phyloP scores from a whole-genome alignment of 139 green algal genomes.

The Chlorella vulgaris region DNA sequence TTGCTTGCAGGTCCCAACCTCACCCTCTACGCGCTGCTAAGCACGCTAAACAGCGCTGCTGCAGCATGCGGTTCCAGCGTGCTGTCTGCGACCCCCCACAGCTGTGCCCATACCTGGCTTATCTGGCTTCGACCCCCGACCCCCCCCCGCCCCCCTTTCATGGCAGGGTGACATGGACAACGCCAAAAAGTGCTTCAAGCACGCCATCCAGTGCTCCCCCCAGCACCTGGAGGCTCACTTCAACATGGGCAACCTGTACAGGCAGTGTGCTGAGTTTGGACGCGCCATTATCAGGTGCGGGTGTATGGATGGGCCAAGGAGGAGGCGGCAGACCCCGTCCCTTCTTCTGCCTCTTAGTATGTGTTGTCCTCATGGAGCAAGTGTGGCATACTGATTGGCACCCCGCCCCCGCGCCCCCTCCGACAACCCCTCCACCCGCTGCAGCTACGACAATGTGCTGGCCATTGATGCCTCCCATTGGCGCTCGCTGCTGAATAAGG shows the following conservation, averaged over 20 bases:
- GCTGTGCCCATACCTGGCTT: too few species aligned
- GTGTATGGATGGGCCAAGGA: background rate
- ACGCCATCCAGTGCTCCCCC: constrained; percentile 45
- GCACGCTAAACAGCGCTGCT: too few species aligned
- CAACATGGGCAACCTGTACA: constrained; percentile 66
- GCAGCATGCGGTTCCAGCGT: too few species aligned
- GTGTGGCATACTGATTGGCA: background rate
- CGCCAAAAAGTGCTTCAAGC: constrained; percentile 50
- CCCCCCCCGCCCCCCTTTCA: too few species aligned
- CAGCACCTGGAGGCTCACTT: constrained; percentile 64
- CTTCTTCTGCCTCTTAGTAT: too few species aligned
- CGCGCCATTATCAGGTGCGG: constrained; percentile 45
- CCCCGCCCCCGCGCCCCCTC: background rate
- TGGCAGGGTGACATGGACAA: constrained; percentile 46
- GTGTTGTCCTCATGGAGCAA: too few species aligned
- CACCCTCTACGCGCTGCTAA: too few species aligned
- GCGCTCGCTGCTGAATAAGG: constrained; percentile 67
- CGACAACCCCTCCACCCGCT: background rate
- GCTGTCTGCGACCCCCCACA: too few species aligned
- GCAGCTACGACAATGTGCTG: constrained; percentile 63
- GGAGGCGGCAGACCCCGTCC: too few species aligned
- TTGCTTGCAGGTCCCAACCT: too few species aligned
- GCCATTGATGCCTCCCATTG: constrained; percentile 52
- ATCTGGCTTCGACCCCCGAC: too few species aligned
- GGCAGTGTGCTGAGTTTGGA: constrained; percentile 56